Evolutionary conservation across 169 alveolate genomes (phyloP).

Genomic region (Eimeria falciformis): DNA sequence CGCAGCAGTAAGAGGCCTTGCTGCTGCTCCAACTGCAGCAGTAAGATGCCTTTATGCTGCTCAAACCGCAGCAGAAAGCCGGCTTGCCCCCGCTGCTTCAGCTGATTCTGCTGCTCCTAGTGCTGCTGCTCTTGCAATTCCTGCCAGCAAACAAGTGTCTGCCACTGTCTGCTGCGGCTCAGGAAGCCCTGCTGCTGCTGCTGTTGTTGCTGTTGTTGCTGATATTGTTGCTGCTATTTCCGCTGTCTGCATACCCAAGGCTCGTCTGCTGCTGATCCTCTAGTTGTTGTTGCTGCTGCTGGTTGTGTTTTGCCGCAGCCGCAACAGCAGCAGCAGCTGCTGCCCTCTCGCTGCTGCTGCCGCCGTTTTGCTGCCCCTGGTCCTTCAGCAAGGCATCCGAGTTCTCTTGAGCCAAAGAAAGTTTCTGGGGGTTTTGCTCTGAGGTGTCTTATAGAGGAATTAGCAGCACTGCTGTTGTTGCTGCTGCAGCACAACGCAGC

Average conservation of each 20-base stretch:
- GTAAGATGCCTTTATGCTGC: background rate
- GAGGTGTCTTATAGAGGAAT: too few species aligned
- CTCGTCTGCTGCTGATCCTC: too few species aligned
- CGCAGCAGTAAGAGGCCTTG: background rate
- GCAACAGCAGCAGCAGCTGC: background rate
- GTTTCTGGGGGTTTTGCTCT: too few species aligned
- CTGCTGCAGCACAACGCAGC: background rate
- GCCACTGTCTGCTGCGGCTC: too few species aligned
- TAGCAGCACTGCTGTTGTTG: background rate
- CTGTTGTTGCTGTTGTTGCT: background rate
- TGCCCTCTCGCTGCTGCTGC: too few species aligned
- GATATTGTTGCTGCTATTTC: too few species aligned
- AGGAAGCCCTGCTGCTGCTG: background rate
- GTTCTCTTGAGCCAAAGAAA: too few species aligned
- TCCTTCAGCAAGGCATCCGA: too few species aligned
- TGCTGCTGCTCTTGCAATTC: background rate
- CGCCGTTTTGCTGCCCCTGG: too few species aligned
- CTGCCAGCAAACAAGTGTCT: background rate
- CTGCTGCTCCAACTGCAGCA: background rate
- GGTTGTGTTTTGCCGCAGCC: background rate
- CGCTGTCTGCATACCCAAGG: too few species aligned
- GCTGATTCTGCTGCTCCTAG: slow-evolving; percentile 16
- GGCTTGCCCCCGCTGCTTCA: too few species aligned
- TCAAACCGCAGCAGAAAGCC: background rate
- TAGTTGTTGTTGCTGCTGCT: background rate